phyloP scores from a whole-genome alignment of 2,329 filamentous ascomycete genomes.

The Colletotrichum sp. region DNA sequence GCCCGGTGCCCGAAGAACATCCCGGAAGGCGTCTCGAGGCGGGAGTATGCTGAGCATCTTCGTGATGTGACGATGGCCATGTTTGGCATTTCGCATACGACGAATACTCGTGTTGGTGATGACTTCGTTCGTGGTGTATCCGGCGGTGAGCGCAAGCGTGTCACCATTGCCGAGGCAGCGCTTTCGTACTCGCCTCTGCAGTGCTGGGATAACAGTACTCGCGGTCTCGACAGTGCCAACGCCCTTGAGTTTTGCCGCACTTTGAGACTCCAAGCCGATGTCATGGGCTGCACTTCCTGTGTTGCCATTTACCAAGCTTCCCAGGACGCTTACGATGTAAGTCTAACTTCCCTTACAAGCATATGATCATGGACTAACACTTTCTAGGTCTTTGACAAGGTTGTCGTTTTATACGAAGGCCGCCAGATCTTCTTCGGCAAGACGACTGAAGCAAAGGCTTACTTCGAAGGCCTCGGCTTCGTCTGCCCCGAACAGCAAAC shows the following conservation, averaged over 20 bases:
- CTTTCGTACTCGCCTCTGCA: slow-evolving; percentile 31
- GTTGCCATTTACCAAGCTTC: slow-evolving; percentile 65
- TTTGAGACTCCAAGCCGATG: slow-evolving; percentile 28
- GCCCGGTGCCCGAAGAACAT: slow-evolving; percentile 53
- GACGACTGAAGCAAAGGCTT: slow-evolving; percentile 62
- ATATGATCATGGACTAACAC: not conserved
- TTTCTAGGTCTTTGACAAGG: slow-evolving; percentile 65
- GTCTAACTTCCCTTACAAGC: not conserved
- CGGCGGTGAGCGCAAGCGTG: slow-evolving; percentile 55
- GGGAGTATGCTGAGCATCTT: slow-evolving; percentile 50
- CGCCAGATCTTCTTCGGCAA: slow-evolving; percentile 72
- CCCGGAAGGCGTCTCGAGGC: slow-evolving; percentile 47
- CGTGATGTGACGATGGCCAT: slow-evolving; percentile 60
- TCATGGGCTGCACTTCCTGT: slow-evolving; percentile 27
- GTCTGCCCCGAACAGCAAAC: slow-evolving; percentile 61
- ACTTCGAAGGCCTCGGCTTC: slow-evolving; percentile 71
- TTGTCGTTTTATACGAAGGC: slow-evolving; percentile 69
- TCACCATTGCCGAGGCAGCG: slow-evolving; percentile 38
- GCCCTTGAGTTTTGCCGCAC: slow-evolving; percentile 27
- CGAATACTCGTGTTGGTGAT: slow-evolving; percentile 58
- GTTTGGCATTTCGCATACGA: slow-evolving; percentile 59
- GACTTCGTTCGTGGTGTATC: slow-evolving; percentile 59
- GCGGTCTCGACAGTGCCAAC: slow-evolving; percentile 42
- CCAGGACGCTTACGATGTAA: slow-evolving; percentile 58
- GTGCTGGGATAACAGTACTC: slow-evolving; percentile 52